phyloP scores from a whole-genome alignment of 148 eudicot species.

The Polygonum maritimum region DNA sequence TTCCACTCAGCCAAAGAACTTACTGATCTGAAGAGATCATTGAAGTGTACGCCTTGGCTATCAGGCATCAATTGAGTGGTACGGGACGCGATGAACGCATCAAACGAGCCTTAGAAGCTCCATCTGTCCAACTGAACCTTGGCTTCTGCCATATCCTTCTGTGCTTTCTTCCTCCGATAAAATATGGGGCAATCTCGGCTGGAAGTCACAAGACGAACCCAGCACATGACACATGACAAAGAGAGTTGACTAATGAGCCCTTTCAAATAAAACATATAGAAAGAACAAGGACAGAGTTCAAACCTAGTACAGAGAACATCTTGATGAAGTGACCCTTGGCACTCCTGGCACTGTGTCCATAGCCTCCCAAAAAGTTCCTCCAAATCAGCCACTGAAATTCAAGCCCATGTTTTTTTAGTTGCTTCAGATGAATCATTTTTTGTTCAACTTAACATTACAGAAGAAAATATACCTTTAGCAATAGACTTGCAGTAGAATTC shows the following conservation, averaged over 20 bases:
- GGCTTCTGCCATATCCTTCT: slow-evolving; percentile 99
- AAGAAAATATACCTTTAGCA: slow-evolving; percentile 49
- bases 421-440: background rate
- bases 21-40: no score
- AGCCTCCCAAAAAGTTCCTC: slow-evolving; percentile 90
- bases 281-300: slow-evolving; percentile 3
- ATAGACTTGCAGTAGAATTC: slow-evolving; percentile 92
- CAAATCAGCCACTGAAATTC: slow-evolving; percentile 67
- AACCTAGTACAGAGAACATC: slow-evolving; percentile 98
- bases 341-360: slow-evolving; percentile 99
- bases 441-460: background rate
- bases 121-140: slow-evolving; percentile 83
- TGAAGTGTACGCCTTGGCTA: no score
- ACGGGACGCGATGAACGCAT: no score
- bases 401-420: background rate
- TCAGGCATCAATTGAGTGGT: no score
- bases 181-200: slow-evolving; percentile 99
- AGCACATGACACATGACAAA: background rate
- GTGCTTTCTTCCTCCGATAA: slow-evolving; percentile 97
- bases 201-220: slow-evolving; percentile 7
- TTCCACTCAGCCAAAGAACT: no score
- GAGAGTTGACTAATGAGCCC: background rate
- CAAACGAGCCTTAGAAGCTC: slow-evolving; percentile 40
- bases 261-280: background rate
- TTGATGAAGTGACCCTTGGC: slow-evolving; percentile 99